Percentiles rank a stretch among this genome's conserved stretches.
phyloP scores from a whole-genome alignment of 2,329 filamentous ascomycete genomes.

The Neoscytalidium dimidiatum region DNA sequence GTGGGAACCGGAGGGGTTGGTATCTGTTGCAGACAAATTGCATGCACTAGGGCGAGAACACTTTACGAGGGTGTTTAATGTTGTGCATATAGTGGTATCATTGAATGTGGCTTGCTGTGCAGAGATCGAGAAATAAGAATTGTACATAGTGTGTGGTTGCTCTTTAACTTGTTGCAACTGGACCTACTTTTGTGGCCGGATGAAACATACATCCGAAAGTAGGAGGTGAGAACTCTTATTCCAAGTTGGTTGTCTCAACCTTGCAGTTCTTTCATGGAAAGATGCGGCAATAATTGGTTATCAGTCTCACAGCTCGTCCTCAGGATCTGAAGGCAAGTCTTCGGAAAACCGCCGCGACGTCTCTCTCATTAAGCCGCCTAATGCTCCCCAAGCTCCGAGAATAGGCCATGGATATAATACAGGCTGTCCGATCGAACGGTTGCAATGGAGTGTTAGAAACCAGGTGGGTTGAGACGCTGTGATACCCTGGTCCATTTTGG shows the following conservation, averaged over 20 bases:
- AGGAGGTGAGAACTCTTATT: no score
- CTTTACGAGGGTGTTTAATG: background rate
- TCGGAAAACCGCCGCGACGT: background rate
- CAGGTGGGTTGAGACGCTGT: constrained; percentile 89
- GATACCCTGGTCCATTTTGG: constrained; percentile 90
- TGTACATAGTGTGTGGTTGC: background rate
- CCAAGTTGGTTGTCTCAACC: no score
- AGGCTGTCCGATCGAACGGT: background rate
- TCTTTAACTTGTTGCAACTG: background rate
- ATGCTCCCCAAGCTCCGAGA: constrained; percentile 7
- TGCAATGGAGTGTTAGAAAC: constrained; percentile 63
- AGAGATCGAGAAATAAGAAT: background rate
- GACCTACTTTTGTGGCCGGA: background rate
- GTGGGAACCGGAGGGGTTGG: no score
- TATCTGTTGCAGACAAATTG: background rate
- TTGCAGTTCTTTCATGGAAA: no score
- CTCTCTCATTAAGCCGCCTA: constrained; percentile 8
- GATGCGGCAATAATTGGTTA: no score
- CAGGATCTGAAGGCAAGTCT: background rate
- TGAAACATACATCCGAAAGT: no score
- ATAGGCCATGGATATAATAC: constrained; percentile 1
- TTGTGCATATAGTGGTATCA: background rate
- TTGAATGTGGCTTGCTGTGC: no score
- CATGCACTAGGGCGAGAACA: background rate
- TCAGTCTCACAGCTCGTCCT: background rate